Evolutionary conservation across 192 early-diverging fungal genomes (phyloP).

Genomic region (Mortierella antarctica): DNA sequence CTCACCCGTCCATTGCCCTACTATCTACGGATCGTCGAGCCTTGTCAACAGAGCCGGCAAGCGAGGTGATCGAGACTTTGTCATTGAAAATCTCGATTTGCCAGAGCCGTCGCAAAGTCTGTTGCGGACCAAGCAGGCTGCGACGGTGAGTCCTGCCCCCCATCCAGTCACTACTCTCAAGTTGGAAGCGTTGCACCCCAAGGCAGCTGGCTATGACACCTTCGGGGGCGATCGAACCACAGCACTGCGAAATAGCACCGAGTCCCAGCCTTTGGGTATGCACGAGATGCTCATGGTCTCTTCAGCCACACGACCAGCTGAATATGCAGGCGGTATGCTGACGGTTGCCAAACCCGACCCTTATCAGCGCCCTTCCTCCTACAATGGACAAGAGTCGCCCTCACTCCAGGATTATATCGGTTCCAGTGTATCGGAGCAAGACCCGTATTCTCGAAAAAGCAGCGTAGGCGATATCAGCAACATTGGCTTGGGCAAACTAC

Average conservation of each 20-base stretch:
- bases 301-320: background rate
- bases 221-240: background rate
- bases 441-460: constrained; percentile 15
- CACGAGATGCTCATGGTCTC: constrained; percentile 9
- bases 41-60: constrained; percentile 5
- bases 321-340: constrained; percentile 2
- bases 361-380: too few relatives aligned
- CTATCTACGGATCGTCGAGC: constrained; percentile 15
- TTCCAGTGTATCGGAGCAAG: background rate
- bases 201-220: constrained; percentile 11
- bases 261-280: constrained; percentile 16
- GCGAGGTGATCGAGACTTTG: background rate
- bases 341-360: background rate
- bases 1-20: constrained; percentile 11
- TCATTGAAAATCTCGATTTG: constrained; percentile 3
- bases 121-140: too few relatives aligned
- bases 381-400: too few relatives aligned
- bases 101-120: background rate
- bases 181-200: background rate
- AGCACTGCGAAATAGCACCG: background rate
- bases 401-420: background rate
- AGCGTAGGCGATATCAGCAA: constrained; percentile 8
- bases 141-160: too few relatives aligned
- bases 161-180: too few relatives aligned
- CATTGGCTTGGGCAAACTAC: background rate